These are phyloP conservation scores for Pseudocercospora vitis DNA, from an alignment of 2,329 filamentous ascomycete genomes.

Conservation along the genomic window DNA sequence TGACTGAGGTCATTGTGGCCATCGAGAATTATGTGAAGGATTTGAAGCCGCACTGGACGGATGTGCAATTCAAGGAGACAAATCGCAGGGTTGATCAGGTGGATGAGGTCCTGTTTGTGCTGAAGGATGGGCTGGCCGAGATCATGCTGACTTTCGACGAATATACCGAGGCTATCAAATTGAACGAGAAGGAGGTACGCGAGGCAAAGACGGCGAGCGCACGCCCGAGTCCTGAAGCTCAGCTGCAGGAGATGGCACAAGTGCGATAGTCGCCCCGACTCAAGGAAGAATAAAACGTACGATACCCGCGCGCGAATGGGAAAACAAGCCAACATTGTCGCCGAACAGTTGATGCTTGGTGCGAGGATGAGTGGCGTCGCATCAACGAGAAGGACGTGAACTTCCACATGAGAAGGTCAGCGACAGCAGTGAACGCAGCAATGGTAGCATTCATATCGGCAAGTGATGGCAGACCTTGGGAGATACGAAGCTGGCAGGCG, in stretches of 20 bases:
- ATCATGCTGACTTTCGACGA: constrained; percentile 71
- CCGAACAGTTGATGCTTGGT: background rate
- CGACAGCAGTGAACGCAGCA: background rate
- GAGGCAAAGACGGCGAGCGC: constrained; percentile 63
- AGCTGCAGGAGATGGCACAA: constrained; percentile 25
- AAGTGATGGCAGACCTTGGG: background rate
- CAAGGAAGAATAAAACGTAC: background rate
- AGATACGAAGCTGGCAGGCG: constrained; percentile 67
- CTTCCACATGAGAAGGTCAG: too few relatives aligned
- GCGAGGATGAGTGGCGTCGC: too few relatives aligned
- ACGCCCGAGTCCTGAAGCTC: constrained; percentile 11
- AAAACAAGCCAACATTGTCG: background rate
- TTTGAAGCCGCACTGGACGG: constrained; percentile 74
- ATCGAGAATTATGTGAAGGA: constrained; percentile 65
- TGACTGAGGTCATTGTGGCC: constrained; percentile 67
- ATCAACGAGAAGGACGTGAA: too few relatives aligned
- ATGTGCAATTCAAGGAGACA: constrained; percentile 57
- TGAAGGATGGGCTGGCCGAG: constrained; percentile 65
- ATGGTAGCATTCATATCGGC: background rate
- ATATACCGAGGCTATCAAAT: constrained; percentile 68
- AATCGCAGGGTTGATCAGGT: constrained; percentile 62
- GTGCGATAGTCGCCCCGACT: constrained; percentile 1
- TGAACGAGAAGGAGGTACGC: constrained; percentile 70
- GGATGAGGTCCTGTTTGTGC: constrained; percentile 64
- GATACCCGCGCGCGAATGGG: too few relatives aligned